Evolutionary conservation across 805 yeast species (phyloP), one percentile per base, ranked within the genome.

Genomic region (Zygosaccharomyces bailii): DNA sequence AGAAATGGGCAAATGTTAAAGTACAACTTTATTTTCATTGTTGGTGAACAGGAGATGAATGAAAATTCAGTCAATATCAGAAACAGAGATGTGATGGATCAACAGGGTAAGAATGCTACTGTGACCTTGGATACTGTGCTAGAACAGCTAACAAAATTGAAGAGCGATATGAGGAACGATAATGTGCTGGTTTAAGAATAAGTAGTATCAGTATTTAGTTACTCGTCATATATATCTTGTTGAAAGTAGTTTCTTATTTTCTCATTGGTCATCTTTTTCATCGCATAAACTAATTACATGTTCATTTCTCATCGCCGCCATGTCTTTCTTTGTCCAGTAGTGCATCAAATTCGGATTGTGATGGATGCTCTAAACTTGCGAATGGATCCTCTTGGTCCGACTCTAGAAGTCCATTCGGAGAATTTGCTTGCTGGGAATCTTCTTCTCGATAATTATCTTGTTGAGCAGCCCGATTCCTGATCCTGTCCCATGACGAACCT

Each of bases 1-100:
- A 88, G 99, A 79, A 86, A 79, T 57, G 99, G 97, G 61, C 98
- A 93, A 77, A 64, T 91, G 64, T 82, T 84, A 72, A 89, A 86
- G 70, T 93, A 89, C 74, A 93, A 93, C 77, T 93, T 89, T 72
- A 86, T 91, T 63, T 89, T 91, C 69, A 86, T 89, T 66, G 99
- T 93, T 54, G 99, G 99, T 69, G 96, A 86, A 66, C 89, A 87
- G 62, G 99, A 93, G 73, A 78, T 84, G 74, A 71, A 72, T 52
- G 78, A 81, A 56, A 69, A 77, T 52, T 75, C 90, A 55, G 99
- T 93, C 56, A 93, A 93, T 67, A 85, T 93, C 56, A 88, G 99
- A 79, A 88, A 89, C 75, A 86, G 99, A 75, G 98, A 93, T 68
- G 87, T 89, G 61, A 79, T 80, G 63, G 91, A 84, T 65, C 82